These are phyloP conservation scores for Eragrostis curvula DNA, from an alignment of 176 grass and related monocot species.

Conservation along the genomic window DNA sequence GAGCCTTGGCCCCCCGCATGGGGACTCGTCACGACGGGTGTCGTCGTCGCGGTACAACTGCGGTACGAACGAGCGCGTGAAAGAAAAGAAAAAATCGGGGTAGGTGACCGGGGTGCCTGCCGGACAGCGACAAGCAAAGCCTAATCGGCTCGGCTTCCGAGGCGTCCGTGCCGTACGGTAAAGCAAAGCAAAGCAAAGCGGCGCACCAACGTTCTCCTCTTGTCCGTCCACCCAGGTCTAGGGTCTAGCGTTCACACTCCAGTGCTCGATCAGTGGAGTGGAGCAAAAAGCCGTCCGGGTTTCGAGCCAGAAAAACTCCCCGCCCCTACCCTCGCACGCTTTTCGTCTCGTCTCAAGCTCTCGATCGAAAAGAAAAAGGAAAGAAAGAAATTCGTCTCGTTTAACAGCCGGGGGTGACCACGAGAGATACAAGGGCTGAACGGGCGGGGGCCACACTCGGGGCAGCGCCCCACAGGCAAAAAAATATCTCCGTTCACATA, in stretches of 20 bases:
- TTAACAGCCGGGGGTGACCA: too few relatives aligned
- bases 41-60: neutral
- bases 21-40: neutral
- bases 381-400: too few relatives aligned
- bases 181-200: neutral
- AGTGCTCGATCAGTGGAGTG: neutral
- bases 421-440: too few relatives aligned
- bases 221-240: too few relatives aligned
- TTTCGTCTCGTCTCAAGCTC: too few relatives aligned
- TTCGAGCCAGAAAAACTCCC: too few relatives aligned
- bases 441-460: too few relatives aligned
- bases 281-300: too few relatives aligned
- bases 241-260: neutral
- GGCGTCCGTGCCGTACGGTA: neutral
- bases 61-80: neutral
- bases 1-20: too few relatives aligned
- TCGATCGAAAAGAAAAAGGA: too few relatives aligned
- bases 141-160: slow-evolving; percentile 5
- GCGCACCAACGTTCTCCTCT: slow-evolving; percentile 7
- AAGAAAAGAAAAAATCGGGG: neutral
- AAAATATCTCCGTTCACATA: slow-evolving; percentile 8
- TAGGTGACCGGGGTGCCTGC: slow-evolving; percentile 24
- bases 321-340: too few relatives aligned
- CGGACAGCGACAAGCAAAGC: slow-evolving; percentile 22
- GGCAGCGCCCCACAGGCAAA: neutral